Percentiles rank a stretch among this genome's conserved stretches.
Conservation (phyloP, 176 grass and related monocot genomes). For the Otatea glauca region DNA sequence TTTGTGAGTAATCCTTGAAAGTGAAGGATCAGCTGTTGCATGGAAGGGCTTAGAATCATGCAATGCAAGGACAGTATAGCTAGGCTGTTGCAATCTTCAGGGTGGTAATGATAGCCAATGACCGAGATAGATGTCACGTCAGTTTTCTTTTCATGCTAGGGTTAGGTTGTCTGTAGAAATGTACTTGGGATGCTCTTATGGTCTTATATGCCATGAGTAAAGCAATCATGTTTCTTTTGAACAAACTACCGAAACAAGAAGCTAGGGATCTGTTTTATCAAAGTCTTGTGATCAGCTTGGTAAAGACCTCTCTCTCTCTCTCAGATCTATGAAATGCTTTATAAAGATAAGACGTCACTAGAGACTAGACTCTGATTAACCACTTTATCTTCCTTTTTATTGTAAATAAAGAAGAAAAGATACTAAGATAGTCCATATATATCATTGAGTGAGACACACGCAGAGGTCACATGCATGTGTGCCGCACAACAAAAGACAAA, state of each 20-base stretch:
- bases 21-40: background rate
- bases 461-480: background rate
- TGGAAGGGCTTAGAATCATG: background rate
- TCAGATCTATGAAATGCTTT: background rate
- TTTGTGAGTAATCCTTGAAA: too few relatives aligned
- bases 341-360: background rate
- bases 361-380: background rate
- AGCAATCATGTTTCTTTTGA: slow-evolving; percentile 25
- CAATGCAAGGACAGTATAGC: background rate
- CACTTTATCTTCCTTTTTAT: background rate
- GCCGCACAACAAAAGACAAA: background rate
- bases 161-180: slow-evolving; percentile 7
- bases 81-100: background rate
- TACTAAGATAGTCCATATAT: too few relatives aligned
- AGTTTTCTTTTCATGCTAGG: background rate
- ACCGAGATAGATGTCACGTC: background rate
- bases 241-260: background rate
- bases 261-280: background rate
- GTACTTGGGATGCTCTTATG: slow-evolving; percentile 1
- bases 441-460: background rate
- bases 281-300: background rate
- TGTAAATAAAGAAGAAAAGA: background rate
- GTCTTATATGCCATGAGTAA: background rate
- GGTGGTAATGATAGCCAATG: background rate
- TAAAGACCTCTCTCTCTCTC: background rate